Conservation (phyloP, 139 green algal genomes). For the Haematococcus lacustris region DNA sequence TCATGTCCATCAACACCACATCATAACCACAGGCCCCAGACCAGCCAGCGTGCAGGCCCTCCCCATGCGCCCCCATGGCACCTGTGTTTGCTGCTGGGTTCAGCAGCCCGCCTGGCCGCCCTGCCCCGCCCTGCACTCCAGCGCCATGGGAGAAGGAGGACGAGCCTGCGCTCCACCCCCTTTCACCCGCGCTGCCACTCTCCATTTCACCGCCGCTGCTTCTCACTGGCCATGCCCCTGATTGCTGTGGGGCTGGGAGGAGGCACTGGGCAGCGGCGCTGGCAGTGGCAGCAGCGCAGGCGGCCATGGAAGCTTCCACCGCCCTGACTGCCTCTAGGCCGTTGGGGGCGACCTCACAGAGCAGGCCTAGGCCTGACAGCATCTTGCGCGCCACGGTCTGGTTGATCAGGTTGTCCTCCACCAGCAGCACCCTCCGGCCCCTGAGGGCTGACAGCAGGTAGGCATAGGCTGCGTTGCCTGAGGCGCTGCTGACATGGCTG, state of each 20-base stretch:
- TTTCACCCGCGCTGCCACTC: neutral
- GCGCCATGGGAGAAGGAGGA: too few species aligned
- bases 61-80: too few species aligned
- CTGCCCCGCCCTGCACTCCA: too few species aligned
- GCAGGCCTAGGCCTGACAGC: slow-evolving; percentile 56
- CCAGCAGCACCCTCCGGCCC: slow-evolving; percentile 62
- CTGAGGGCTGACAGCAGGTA: slow-evolving; percentile 10
- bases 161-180: too few species aligned
- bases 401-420: slow-evolving; percentile 88
- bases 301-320: slow-evolving; percentile 19
- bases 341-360: slow-evolving; percentile 53
- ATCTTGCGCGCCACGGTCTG: slow-evolving; percentile 72
- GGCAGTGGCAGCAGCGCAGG: neutral
- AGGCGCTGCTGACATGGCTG: neutral
- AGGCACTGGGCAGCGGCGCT: neutral
- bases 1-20: slow-evolving; percentile 69
- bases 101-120: too few species aligned
- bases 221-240: too few species aligned
- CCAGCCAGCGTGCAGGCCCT: too few species aligned
- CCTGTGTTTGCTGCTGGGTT: neutral
- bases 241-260: too few species aligned
- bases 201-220: too few species aligned
- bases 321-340: slow-evolving; percentile 61
- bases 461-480: neutral
- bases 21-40: slow-evolving; percentile 18